Base-by-base conservation (phyloP, 108 stramenopile genomes). In the Cyclotella atomus region DNA sequence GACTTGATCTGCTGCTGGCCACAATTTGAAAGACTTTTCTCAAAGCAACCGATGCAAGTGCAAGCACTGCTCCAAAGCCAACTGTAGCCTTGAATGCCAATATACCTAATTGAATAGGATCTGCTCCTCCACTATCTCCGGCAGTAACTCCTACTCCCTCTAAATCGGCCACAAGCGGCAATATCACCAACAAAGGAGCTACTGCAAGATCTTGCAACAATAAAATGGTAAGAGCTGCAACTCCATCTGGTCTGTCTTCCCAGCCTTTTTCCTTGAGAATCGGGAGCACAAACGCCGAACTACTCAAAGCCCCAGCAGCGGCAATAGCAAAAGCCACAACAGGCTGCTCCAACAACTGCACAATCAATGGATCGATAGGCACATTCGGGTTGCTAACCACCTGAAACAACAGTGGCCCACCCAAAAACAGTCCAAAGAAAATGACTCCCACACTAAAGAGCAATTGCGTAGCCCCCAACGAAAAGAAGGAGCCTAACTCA, bases 141-240 rank as follows among this genome's bases (percentile, higher is more conserved):
- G 67, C 68, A 25, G 65, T 63, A 52, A 66, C 70, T 6, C 82
- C 88, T 2, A 61, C 76, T 2, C 71, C 71, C 62, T 82, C 81
- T 35, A 78, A 53, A 27, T 73, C 60, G 15, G 88, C 90, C 15
- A 92, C 38, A 24, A 89, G 67, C 8, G 91, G 91, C 24, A 92
- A 53, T 28, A 88, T 59, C 9, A 92, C 91, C 23, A 92, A 68
- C 41, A 92, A 53, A 8, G 91, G 91, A 7, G 89, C 91, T 5
- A 92, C 91, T 17, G 88, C 87, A 24, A 92, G 59, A 73, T 92
- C 91, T 60, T 92, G 91, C 57, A 92, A 45, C 23, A 92, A 41
- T 34, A 92, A 60, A 36, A 91, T 91, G 24, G 79, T 74, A 38
- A 89, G 55, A 0, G 86, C 88, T 0, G 90, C 88, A 45, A 85